Conservation (phyloP, 306 rosid genomes). For the Pterocarpus santalinus region DNA sequence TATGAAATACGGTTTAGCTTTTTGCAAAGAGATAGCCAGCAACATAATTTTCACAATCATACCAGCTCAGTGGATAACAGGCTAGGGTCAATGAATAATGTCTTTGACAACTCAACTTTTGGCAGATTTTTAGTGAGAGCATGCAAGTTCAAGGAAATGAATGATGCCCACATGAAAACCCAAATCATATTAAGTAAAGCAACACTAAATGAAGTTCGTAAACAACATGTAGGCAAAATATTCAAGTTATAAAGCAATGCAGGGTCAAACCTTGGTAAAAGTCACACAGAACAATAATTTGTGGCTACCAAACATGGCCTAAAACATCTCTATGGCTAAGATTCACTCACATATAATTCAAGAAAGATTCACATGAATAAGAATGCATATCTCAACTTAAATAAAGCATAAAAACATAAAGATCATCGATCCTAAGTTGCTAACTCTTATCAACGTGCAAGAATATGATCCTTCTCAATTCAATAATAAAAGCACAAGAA, state of each 20-base stretch:
- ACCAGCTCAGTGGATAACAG: constrained; percentile 75
- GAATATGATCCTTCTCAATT: no score
- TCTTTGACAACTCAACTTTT: constrained; percentile 71
- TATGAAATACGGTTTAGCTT: neutral
- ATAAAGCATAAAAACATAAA: no score
- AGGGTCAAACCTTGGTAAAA: neutral
- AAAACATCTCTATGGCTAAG: no score
- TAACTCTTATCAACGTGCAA: no score
- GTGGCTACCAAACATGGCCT: no score
- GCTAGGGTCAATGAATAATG: constrained; percentile 80
- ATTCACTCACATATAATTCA: no score
- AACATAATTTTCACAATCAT: constrained; percentile 34
- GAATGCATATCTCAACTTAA: no score
- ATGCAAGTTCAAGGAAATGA: constrained; percentile 80
- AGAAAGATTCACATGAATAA: no score
- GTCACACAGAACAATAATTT: neutral
- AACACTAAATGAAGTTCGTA: constrained; percentile 24
- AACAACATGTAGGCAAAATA: constrained; percentile 23
- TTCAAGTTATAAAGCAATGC: constrained; percentile 1
- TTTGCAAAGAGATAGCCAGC: constrained; percentile 32
- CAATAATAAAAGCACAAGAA: no score
- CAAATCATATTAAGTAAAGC: constrained; percentile 31
- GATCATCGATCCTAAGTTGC: no score
- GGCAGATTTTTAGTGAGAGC: constrained; percentile 72
- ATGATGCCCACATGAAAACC: constrained; percentile 66